Base-by-base conservation (phyloP, 805 yeast species). In the Clavispora santaluciae region DNA sequence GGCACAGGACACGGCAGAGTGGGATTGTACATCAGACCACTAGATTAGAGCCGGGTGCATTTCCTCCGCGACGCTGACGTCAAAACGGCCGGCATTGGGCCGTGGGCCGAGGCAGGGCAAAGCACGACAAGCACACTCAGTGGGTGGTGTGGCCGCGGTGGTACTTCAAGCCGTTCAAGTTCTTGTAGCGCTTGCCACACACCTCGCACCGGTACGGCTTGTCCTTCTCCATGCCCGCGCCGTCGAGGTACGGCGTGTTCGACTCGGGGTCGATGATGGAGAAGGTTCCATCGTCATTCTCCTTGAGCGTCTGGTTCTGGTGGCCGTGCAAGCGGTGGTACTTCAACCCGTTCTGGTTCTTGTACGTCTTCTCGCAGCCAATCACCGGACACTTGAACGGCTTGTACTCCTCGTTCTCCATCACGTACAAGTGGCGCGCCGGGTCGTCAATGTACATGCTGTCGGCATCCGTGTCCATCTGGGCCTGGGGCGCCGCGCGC, bases 81-180 rank as follows among this genome's bases (percentile, higher is more conserved):
- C n/a, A n/a, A n/a, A n/a, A n/a, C n/a, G n/a, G n/a, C n/a, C n/a
- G n/a, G n/a, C n/a, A n/a, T n/a, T n/a, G n/a, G n/a, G n/a, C n/a
- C n/a, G n/a, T n/a, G n/a, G n/a, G n/a, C n/a, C n/a, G n/a, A n/a
- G n/a, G n/a, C n/a, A n/a, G n/a, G n/a, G n/a, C n/a, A n/a, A n/a
- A n/a, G n/a, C n/a, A n/a, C n/a, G n/a, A 28, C 6, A 10, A 28
- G 31, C 13, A 18, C 15, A n/a, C 8, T 22, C 17, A 30, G 30
- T 91, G 98, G 33, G 98, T 91, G n/a, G 97, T 82, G 66, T 93
- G 99, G 17, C 96, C 98, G 55, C 97, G 79, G 64, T 93, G 99
- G 63, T 93, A 93, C 66, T 93, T 93, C 63, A 93, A 73, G 21
- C 99, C 99, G 62, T 93, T 93, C 56, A 93, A 71, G 59, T 93